Evolutionary conservation across 2,329 filamentous ascomycete genomes (phyloP), one percentile per base, ranked within the genome.

Genomic region (Aspergillus ustus): DNA sequence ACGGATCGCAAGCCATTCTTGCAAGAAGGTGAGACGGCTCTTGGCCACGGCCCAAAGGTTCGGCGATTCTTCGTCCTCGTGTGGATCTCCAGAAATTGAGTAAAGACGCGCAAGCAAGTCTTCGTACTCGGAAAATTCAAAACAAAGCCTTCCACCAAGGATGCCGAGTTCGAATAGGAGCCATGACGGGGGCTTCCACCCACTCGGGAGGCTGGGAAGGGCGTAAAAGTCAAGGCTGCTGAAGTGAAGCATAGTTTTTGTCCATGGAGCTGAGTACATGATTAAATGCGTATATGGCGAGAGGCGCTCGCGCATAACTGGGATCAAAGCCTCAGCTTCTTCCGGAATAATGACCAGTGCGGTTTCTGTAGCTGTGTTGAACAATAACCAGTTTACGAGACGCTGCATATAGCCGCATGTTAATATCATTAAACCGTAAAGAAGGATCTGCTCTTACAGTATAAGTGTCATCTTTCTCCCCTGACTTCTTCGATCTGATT

Each of bases 321-420:
- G 78, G 3, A 91, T 78, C 0, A 90, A 64, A 0, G 68, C 50
- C 59, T 91, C 85, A 0, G 83, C 86, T 69, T 91, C 89, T 65
- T 91, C 88, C 0, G 87, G 85, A 29, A 85, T 86, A 1, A 91
- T 68, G 2, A 91, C 70, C 0, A 91, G 63, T 0, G 82, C 88
- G 0, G 78, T 82, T 7, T 84, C 68, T 0, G 76, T 75, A 0
- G 66, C n/a, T 0, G 66, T 66, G 61, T 82, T 85, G 82, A 83
- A 89, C 0, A 91, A 71, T 2, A 91, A 69, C 87, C 87, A 91
- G 28, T 87, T 83, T 0, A 89, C 84, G 0, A 63, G 52, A 3
- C 63, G 66, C 61, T 68, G 20, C 20, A 20, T 20, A 2, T n/a
- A 22, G 6, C 3, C 4, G 46, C 28, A 29, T 20, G 29, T 61